Evolutionary conservation across 371 early-diverging fungal species (phyloP).

Genomic region (Saksenaea oblongispora): DNA sequence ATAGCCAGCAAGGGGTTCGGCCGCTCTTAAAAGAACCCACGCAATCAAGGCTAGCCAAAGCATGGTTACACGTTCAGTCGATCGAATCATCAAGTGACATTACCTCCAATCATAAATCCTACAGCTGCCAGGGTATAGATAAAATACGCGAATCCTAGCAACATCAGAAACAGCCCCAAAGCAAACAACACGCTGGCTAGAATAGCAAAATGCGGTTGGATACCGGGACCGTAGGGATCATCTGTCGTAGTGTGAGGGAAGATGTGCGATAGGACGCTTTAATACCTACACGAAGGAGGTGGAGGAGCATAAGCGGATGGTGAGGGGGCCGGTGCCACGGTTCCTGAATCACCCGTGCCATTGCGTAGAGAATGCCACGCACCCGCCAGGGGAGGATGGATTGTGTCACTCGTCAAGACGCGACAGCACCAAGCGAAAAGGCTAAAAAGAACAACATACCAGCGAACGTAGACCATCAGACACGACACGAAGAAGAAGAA

Average conservation of each 20-base stretch:
- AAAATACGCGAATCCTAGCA: slow-evolving; percentile 27
- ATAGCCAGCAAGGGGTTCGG: slow-evolving; percentile 29
- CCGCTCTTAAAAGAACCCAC: slow-evolving; percentile 29
- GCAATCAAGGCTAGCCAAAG: slow-evolving; percentile 21
- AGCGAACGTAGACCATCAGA: no score
- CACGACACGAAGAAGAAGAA: background rate
- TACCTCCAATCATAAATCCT: slow-evolving; percentile 35
- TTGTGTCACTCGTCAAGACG: no score
- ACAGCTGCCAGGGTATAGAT: slow-evolving; percentile 21
- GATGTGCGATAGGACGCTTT: no score
- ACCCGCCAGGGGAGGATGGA: no score
- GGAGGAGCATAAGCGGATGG: no score
- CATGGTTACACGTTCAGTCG: no score
- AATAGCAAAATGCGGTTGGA: slow-evolving; percentile 13
- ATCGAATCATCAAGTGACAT: slow-evolving; percentile 2
- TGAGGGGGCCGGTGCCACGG: no score
- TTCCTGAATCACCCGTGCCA: no score
- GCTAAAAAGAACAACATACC: no score
- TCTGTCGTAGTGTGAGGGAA: background rate
- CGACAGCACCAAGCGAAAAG: no score
- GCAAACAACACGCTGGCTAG: slow-evolving; percentile 9
- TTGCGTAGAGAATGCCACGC: no score
- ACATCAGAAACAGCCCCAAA: slow-evolving; percentile 20
- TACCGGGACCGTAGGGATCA: slow-evolving; percentile 7
- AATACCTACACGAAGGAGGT: no score